Percentiles rank a stretch among this genome's conserved stretches.
phyloP scores from a whole-genome alignment of 2,329 filamentous ascomycete genomes.

The Metarhizium robertsii region DNA sequence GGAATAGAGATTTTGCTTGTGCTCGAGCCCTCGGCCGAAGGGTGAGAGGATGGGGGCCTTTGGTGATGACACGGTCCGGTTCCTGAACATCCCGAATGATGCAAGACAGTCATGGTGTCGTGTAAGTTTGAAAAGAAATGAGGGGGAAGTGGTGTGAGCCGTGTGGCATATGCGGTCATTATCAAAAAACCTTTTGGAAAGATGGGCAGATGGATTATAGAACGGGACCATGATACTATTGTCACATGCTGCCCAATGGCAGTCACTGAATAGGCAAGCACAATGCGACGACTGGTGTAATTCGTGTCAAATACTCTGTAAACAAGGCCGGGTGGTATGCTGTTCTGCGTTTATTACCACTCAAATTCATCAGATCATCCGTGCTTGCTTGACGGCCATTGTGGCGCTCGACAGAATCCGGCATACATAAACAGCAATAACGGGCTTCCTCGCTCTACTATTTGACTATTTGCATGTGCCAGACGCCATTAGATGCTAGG shows the following conservation, averaged over 20 bases:
- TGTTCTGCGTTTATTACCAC: background rate
- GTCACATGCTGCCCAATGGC: background rate
- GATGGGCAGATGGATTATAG: background rate
- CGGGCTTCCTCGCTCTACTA: background rate
- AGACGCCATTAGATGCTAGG: background rate
- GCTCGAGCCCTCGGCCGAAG: background rate
- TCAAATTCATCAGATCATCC: background rate
- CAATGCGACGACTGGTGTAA: background rate
- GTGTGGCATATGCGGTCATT: slow-evolving; percentile 1
- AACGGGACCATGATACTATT: background rate
- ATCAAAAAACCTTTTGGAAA: background rate
- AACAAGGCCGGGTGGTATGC: background rate
- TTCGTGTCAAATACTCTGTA: background rate
- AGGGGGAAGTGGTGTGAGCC: background rate
- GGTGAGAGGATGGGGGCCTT: background rate
- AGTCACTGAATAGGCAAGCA: background rate
- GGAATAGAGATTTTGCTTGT: background rate
- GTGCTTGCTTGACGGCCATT: background rate
- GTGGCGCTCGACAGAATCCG: background rate
- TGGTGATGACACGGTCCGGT: background rate
- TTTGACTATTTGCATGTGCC: slow-evolving; percentile 2
- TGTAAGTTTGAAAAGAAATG: background rate
- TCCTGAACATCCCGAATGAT: slow-evolving; percentile 3
- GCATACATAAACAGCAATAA: no score
- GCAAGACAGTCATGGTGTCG: background rate